A percentile compares a stretch with the other conserved stretches of the same genome.
These are phyloP conservation scores for Fraxinus sp. DNA, from an alignment of 305 asterid genomes.

Conservation along the genomic window DNA sequence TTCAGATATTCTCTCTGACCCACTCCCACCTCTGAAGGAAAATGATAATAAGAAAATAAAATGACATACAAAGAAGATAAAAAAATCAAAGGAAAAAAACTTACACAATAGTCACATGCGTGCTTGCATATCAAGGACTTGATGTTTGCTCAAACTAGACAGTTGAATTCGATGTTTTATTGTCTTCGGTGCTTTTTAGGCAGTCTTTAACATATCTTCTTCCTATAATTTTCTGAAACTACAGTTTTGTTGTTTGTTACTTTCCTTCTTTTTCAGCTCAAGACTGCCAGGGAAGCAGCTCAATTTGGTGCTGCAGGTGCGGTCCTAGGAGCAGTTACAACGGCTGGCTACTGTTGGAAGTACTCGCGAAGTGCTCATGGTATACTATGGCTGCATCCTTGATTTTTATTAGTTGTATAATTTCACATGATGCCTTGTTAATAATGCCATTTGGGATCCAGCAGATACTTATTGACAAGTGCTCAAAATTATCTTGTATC, in stretches of 20 bases:
- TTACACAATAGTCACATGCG: background rate
- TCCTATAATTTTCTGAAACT: background rate
- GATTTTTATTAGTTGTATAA: background rate
- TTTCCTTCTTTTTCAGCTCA: constrained; percentile 53
- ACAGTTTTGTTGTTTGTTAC: constrained; percentile 1
- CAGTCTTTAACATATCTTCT: background rate
- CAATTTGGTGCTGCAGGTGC: constrained; percentile 70
- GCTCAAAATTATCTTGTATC: background rate
- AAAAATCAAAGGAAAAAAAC: background rate
- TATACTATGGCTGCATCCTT: constrained; percentile 26
- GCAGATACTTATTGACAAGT: constrained; percentile 7
- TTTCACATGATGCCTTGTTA: background rate
- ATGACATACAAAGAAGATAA: background rate
- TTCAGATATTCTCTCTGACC: background rate
- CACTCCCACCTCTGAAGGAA: background rate
- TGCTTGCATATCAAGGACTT: background rate
- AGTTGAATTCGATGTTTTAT: background rate
- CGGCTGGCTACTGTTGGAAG: constrained; percentile 70
- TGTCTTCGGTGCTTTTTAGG: background rate
- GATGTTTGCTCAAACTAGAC: background rate
- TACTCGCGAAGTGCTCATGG: constrained; percentile 91
- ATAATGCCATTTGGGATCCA: background rate
- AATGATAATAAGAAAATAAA: background rate
- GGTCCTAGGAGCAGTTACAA: constrained; percentile 65
- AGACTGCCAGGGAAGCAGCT: constrained; percentile 70